Conservation (phyloP, 805 yeast genomes). For the Lipomyces spencermartinsiae region DNA sequence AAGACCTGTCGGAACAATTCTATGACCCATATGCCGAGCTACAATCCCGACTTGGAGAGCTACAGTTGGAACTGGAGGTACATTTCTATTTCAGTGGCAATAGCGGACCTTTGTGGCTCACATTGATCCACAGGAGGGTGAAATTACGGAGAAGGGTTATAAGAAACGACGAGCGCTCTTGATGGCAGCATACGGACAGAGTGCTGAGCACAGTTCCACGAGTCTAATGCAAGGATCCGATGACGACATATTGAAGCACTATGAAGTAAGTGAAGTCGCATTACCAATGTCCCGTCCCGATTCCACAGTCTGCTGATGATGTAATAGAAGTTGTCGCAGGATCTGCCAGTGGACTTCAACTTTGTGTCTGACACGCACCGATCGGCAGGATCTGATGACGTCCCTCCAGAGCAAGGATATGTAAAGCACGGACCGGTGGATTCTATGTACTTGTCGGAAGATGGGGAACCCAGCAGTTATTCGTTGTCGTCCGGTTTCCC, state of each 20-base stretch:
- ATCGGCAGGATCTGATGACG: background rate
- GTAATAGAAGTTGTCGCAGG: background rate
- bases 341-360: background rate
- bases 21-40: slow-evolving; percentile 16
- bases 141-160: slow-evolving; percentile 76
- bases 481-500: slow-evolving; percentile 4
- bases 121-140: slow-evolving; percentile 57
- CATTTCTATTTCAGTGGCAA: background rate
- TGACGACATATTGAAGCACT: background rate
- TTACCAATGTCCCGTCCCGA: background rate
- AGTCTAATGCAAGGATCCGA: slow-evolving; percentile 3
- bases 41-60: slow-evolving; percentile 19
- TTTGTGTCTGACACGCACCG: background rate
- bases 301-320: background rate
- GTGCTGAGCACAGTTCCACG: background rate
- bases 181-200: slow-evolving; percentile 21
- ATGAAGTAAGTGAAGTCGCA: background rate
- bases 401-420: background rate
- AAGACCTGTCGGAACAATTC: background rate
- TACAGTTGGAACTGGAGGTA: slow-evolving; percentile 27
- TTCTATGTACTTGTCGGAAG: background rate
- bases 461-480: slow-evolving; percentile 4
- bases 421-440: background rate
- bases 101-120: background rate
- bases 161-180: slow-evolving; percentile 57